Base-by-base conservation (phyloP, 768 basidiomycete species). In the Rhizopogon sp. region DNA sequence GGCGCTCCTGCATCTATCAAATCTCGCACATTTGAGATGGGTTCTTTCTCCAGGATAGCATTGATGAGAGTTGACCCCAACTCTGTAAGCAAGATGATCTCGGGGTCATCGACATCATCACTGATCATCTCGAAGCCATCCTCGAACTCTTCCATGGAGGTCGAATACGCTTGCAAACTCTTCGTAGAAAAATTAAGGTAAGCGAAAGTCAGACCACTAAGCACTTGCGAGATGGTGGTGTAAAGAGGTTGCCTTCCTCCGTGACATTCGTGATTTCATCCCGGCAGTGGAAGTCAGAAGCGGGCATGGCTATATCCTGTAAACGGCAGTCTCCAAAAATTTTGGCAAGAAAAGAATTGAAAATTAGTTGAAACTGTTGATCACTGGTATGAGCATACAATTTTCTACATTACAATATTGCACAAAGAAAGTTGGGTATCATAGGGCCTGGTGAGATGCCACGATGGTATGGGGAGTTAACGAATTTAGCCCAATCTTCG, bases 1-100 rank as follows among this genome's bases (percentile, higher is more conserved):
- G 91, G 91, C 6, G 92, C 88, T 16, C 85, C 90, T 5, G 75
- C 76, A 9, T 82, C 76, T 58, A 90, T 75, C 35, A 85, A 66
- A 13, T 65, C 66, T 58, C 76, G 74, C 52, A 89, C 72, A 14
- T 66, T 69, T 16, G 76, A 73, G 44, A 68, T 43, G 9, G 81
- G 71, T 25, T 79, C 66, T 52, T 72, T 61, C 43, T 75, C 74
- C 13, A 90, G 71, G 56, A 91, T 84, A 20, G 78, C 74, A 37
- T 75, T 57, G 57, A 90, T 80, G 56, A 91, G 76, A 1, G 73
- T 72, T 50, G 81, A 79, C 11, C 88, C 89, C 1, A 85, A 75
- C 37, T 71, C 65, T 8, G 75, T 76, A n/a, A 81, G 66, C n/a
- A 72, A 66, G 29, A 79, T 74, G 29, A 78, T 71, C 52, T 76